These are phyloP conservation scores for Camellia sinensis DNA, from an alignment of 148 eudicot genomes.

Conservation along the genomic window DNA sequence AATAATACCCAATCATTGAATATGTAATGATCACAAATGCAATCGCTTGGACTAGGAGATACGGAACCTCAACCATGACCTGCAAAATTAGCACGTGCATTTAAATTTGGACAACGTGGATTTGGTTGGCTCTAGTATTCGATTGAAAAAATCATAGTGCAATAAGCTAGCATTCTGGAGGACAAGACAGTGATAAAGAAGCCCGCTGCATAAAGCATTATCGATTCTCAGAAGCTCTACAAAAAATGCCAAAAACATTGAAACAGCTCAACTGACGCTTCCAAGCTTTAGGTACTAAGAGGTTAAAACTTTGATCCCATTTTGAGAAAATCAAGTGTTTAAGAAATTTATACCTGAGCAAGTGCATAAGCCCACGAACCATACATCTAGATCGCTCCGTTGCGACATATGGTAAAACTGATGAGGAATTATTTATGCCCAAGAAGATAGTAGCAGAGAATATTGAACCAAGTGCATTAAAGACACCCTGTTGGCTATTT, in stretches of 20 bases:
- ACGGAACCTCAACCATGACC: conserved; percentile 75
- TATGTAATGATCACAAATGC: conserved; percentile 55
- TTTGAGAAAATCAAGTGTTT: not conserved
- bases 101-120: not conserved
- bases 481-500: conserved; percentile 55
- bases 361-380: conserved; percentile 64
- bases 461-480: conserved; percentile 61
- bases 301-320: no score
- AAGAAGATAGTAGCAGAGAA: conserved; percentile 43
- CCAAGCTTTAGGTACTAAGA: no score
- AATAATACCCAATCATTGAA: conserved; percentile 76
- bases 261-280: no score
- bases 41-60: conserved; percentile 47
- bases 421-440: conserved; percentile 57
- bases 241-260: no score
- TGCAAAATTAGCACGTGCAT: conserved; percentile 22
- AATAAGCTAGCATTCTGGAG: no score
- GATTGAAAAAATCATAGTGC: no score
- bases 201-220: no score
- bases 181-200: no score
- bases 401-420: conserved; percentile 45
- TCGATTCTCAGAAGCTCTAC: no score
- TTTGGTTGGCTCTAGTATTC: no score
- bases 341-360: conserved; percentile 55
- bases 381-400: conserved; percentile 75